Base-by-base conservation (phyloP, 805 yeast species). In the Pichia phayaonensis region DNA sequence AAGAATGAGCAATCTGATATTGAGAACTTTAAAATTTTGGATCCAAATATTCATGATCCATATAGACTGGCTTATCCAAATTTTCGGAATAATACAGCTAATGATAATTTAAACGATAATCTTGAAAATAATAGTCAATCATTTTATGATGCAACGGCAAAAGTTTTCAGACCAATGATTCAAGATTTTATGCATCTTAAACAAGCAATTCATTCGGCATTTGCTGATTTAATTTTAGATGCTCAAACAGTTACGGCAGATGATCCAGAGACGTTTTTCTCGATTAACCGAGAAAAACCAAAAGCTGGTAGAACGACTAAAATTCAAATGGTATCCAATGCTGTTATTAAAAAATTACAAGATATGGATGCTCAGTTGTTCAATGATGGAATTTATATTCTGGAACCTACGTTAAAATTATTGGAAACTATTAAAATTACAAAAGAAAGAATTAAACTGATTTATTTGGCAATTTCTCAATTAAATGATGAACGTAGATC, bases 161-260 rank as follows among this genome's bases (percentile, higher is more conserved):
- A 61, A 29, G 54, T 59, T 13, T 55, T 64, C 12, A 59, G 76
- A 53, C 82, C 83, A 0, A 67, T 75, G 24, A 71, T 79, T 5
- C 71, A 83, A n/a, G 95, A 86, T 46, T 89, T 86, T 61, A 78
- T 83, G 59, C 84, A 83, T 54, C 69, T 77, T 44, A 90, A 89
- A 59, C 96, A 89, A 62, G 74, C 76, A 10, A 63, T 86, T 24
- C 90, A 88, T 63, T 80, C 84, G 56, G 62, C 74, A 4, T 70
- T 83, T 31, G 70, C 81, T 3, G 74, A 75, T 27, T 71, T 85
- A 7, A 72, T 87, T 12, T 76, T 86, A 75, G 79, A 82, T 44
- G 74, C 86, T 0, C 95, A 87, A 61, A 72, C 80, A 13, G 66
- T 86, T 12, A 84, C 94, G 0, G 65, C 86, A 12, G 79, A 75